These are phyloP conservation scores for Arxiozyma telluris DNA, from an alignment of 1,139 yeast genomes.

Conservation along the genomic window DNA sequence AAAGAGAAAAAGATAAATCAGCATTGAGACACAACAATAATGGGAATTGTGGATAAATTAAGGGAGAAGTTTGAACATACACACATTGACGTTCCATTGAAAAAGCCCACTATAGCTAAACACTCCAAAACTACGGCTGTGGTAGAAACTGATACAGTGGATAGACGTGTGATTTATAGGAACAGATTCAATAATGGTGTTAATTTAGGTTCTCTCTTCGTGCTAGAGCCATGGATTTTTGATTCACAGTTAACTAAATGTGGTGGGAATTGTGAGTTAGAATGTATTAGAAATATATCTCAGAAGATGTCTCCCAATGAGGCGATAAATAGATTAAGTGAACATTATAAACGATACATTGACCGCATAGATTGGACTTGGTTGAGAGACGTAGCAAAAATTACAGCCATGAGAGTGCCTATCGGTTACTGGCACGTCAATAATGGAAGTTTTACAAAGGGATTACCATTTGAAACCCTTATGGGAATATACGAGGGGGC, in stretches of 20 bases:
- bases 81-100: neutral
- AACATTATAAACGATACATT: constrained; percentile 63
- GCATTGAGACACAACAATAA: neutral
- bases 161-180: constrained; percentile 49
- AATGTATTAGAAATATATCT: constrained; percentile 49
- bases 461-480: constrained; percentile 51
- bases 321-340: constrained; percentile 48
- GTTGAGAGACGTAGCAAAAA: constrained; percentile 49
- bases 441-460: constrained; percentile 46
- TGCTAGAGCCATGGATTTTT: constrained; percentile 69
- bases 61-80: constrained; percentile 4
- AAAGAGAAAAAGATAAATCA: neutral
- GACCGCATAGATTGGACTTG: constrained; percentile 64
- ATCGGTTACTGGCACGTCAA: constrained; percentile 83
- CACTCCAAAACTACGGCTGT: neutral
- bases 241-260: constrained; percentile 46
- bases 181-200: constrained; percentile 72
- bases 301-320: constrained; percentile 44
- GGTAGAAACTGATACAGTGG: constrained; percentile 1
- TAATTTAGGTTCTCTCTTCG: constrained; percentile 77
- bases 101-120: neutral
- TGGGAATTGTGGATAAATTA: constrained; percentile 5
- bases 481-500: constrained; percentile 55
- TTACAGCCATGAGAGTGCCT: constrained; percentile 75
- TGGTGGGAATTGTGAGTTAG: constrained; percentile 55